Base-by-base conservation (phyloP, 2,329 filamentous ascomycete genomes). In the Diaporthe sp. region DNA sequence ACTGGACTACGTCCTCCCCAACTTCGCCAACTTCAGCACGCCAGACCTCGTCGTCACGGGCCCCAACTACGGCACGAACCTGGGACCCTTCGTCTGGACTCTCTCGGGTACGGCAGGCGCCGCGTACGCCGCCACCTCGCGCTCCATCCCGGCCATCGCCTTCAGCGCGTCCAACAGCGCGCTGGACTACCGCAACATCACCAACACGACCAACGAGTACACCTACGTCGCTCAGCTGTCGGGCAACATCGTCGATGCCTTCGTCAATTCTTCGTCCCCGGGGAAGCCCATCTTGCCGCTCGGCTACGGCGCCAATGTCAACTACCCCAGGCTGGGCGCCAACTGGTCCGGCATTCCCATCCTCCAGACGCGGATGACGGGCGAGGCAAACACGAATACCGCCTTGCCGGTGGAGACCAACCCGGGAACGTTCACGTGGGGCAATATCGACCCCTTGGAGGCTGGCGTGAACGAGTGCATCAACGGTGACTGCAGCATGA, bases 11-110 rank as follows among this genome's bases (percentile, higher is more conserved):
- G 87, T 91, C 12, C 83, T 91, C 22, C 89, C 89, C 1, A 82
- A 79, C 19, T 88, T 85, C 79, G 85, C 84, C 77, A 83, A 87
- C 78, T 86, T 88, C 78, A 83, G 80, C n/a, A 84, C 84, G 2
- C 88, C 88, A 0, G 89, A 92, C 72, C 84, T 91, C 3, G 84
- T 91, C 28, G 80, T 91, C 5, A 84, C 87, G 0, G 90, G 90
- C 0, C 89, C 89, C 10, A 92, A 92, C 80, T 89, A 86, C 77
- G 89, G 89, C 5, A 84, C 82, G 28, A 91, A 91, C 77, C 79
- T 89, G 0, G 90, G 89, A 0, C 84, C 88, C 0, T 91, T 91
- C 78, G 82, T 90, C 2, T 90, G 86, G 82, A 89, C 88, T 0
- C 78, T 89, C 1, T 87, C 86, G 0, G 88, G 89, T 2, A 88